These are phyloP conservation scores for Massarina eburnea DNA, from an alignment of 2,329 filamentous ascomycete genomes.

Conservation along the genomic window DNA sequence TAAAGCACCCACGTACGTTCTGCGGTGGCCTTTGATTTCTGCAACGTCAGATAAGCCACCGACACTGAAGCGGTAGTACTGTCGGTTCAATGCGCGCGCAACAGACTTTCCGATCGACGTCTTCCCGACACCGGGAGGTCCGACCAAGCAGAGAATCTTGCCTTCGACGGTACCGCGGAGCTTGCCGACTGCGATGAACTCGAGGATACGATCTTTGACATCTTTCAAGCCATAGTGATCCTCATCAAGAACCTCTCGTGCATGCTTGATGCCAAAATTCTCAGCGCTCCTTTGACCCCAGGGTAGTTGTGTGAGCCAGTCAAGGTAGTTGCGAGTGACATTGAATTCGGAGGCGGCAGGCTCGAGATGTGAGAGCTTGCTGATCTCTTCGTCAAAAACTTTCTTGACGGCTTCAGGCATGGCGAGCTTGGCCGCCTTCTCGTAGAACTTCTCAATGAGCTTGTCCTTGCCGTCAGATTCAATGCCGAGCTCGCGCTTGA, in stretches of 20 bases:
- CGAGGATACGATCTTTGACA: conserved; percentile 95
- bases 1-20: conserved; percentile 93
- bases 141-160: conserved; percentile 97
- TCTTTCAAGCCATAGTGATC: conserved; percentile 97
- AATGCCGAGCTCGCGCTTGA: conserved; percentile 89
- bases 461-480: conserved; percentile 99
- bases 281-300: conserved; percentile 95
- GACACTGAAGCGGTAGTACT: conserved; percentile 98
- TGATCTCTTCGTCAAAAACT: conserved; percentile 97
- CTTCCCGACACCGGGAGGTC: conserved; percentile 95
- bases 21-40: conserved; percentile 95
- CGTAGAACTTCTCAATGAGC: conserved; percentile 94
- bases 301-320: conserved; percentile 97
- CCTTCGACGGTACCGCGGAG: conserved; percentile 95
- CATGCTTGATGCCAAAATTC: conserved; percentile 94
- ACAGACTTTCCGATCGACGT: conserved; percentile 99
- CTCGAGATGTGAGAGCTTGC: conserved; percentile 93
- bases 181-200: conserved; percentile 98
- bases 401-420: conserved; percentile 98
- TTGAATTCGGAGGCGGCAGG: conserved; percentile 98
- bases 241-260: conserved; percentile 86
- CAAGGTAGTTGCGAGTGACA: conserved; percentile 95
- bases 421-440: conserved; percentile 87
- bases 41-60: conserved; percentile 96
- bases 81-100: conserved; percentile 86